Evolutionary conservation across 2,329 filamentous ascomycete genomes (phyloP), one percentile per base, ranked within the genome.

Genomic region (Truncatella angustata): DNA sequence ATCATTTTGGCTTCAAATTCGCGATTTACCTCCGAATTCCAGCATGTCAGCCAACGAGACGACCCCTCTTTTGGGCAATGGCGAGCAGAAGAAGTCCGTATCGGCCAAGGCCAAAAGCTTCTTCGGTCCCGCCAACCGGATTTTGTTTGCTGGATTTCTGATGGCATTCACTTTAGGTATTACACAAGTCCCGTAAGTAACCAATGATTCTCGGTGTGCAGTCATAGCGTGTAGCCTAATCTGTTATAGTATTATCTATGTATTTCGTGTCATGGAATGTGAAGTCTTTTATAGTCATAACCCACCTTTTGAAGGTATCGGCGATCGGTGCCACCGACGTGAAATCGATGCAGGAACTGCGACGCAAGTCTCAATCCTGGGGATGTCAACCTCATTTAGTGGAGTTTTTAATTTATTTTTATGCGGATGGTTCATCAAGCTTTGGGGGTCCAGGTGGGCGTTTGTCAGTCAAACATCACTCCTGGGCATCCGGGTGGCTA

Each of bases 231-330:
- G 28, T 23, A 24, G 16, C 24, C 1, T 18, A 12, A 10, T 16
- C 40, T 24, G 20, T 26, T 21, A 11, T 26, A 73, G 75, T 3
- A 67, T 79, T 4, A 70, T 87, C 42, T 87, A 86, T 65, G 83
- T 86, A 21, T 88, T 90, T 59, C 83, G 84, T 52, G 64, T 87
- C 2, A 89, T 90, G 85, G 84, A 82, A 46, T 90, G 87, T 67
- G 83, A 90, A 50, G 77, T 80, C 48, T 90, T 84, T 64, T 90
- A 89, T 67, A 70, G 75, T 32, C 71, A 72, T 2, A 80, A 88
- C 60, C 74, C 79, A 11, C 74, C 77, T 0, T 80, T 71, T 46
- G 58, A 69, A 9, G 76, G 74, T 1, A 60, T 66, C 4, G 73
- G 73, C 4, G 79, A 85, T 54, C 74, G 80, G 14, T 90, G 87